Evolutionary conservation across 2,329 filamentous ascomycete genomes (phyloP).

Genomic region (Stylonectria norvegica): DNA sequence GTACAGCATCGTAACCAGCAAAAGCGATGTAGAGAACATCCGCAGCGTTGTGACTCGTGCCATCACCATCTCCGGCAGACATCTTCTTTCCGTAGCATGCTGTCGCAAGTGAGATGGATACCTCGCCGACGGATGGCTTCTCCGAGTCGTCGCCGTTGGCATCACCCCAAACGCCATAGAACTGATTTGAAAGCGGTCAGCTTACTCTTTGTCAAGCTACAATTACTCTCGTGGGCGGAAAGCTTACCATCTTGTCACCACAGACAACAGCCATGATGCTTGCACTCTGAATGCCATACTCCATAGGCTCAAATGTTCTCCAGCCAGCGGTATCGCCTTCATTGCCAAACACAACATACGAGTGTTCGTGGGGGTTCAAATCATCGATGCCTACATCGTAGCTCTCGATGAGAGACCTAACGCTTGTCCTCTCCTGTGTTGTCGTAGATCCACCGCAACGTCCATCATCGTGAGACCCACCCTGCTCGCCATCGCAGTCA

Average conservation of each 20-base stretch:
- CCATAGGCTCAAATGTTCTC: constrained; percentile 39
- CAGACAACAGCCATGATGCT: constrained; percentile 56
- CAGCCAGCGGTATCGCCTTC: constrained; percentile 30
- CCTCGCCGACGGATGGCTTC: constrained; percentile 46
- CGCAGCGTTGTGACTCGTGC: constrained; percentile 40
- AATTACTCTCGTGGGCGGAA: too few relatives aligned
- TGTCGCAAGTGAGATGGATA: constrained; percentile 50
- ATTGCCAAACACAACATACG: constrained; percentile 55
- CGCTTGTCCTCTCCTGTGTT: constrained; percentile 36
- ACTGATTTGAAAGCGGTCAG: constrained; percentile 24
- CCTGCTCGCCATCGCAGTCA: constrained; percentile 53
- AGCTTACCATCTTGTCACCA: constrained; percentile 41
- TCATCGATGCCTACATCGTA: constrained; percentile 40
- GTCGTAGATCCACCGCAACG: constrained; percentile 24
- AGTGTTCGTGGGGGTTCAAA: constrained; percentile 49
- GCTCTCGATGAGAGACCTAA: constrained; percentile 34
- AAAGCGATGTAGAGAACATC: constrained; percentile 61
- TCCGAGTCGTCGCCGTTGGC: constrained; percentile 49
- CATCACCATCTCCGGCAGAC: constrained; percentile 41
- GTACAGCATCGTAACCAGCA: constrained; percentile 49
- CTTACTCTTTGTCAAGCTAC: too few relatives aligned
- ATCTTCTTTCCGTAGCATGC: constrained; percentile 50
- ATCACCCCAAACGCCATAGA: constrained; percentile 58
- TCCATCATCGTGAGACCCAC: constrained; percentile 34
- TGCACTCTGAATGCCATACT: constrained; percentile 44